phyloP scores from a whole-genome alignment of 305 asterid species.

The Rubia balearica region DNA sequence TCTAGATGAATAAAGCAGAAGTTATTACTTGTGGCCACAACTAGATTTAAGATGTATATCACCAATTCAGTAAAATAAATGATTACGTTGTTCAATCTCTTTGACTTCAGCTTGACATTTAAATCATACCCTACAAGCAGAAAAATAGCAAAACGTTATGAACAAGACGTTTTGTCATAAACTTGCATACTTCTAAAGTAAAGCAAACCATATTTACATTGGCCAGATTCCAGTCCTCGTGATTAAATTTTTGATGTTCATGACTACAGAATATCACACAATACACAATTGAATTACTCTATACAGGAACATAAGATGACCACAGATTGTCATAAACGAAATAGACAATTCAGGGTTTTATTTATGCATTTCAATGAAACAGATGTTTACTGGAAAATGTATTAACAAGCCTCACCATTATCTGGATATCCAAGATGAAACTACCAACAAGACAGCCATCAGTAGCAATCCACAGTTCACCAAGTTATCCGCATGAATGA shows the following conservation, averaged over 20 bases:
- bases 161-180: too few species aligned
- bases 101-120: not conserved
- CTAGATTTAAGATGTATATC: too few species aligned
- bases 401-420: slow-evolving; percentile 35
- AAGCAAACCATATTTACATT: too few species aligned
- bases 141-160: not conserved
- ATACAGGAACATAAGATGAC: not conserved
- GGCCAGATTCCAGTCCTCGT: too few species aligned
- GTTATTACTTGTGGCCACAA: too few species aligned
- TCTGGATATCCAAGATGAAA: slow-evolving; percentile 59
- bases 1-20: not conserved
- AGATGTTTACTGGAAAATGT: not conserved
- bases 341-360: not conserved
- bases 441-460: slow-evolving; percentile 48
- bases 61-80: not conserved
- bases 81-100: not conserved
- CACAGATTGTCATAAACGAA: not conserved
- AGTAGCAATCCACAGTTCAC: slow-evolving; percentile 61
- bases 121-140: not conserved
- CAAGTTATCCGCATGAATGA: slow-evolving; percentile 40
- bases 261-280: too few species aligned
- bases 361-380: not conserved
- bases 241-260: too few species aligned
- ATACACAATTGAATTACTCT: too few species aligned
- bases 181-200: too few species aligned